Conservation (phyloP, 2,329 filamentous ascomycete genomes). For the Ophiocordyceps sinensis region DNA sequence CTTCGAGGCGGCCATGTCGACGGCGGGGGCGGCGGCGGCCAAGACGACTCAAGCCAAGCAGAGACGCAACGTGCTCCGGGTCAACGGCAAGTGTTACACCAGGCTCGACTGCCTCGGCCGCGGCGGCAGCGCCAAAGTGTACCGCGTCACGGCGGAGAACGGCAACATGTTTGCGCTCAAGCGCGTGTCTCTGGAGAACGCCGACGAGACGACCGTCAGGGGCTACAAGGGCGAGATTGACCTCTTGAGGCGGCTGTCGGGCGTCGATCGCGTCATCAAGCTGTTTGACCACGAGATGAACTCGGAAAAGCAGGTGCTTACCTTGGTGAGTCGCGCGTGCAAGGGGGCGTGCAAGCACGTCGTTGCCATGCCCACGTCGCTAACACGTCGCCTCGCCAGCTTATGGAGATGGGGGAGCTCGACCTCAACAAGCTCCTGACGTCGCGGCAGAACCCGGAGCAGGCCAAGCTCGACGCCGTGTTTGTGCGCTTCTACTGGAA, state of each 20-base stretch:
- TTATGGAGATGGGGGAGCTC: conserved; percentile 95
- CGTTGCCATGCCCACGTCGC: neutral
- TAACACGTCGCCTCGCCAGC: conserved; percentile 26
- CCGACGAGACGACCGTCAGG: conserved; percentile 67
- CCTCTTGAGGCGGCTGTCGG: conserved; percentile 64
- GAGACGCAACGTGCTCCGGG: conserved; percentile 67
- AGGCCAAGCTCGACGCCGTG: conserved; percentile 66
- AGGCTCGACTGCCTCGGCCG: conserved; percentile 81
- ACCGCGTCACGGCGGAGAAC: conserved; percentile 93
- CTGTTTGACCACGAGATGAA: conserved; percentile 91
- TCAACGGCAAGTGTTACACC: conserved; percentile 87
- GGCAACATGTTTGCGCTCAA: conserved; percentile 92
- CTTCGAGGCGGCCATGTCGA: conserved; percentile 76
- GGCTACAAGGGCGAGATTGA: conserved; percentile 96
- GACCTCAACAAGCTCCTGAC: conserved; percentile 80
- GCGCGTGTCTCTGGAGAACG: conserved; percentile 77
- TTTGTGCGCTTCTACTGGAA: conserved; percentile 99
- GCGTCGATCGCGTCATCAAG: conserved; percentile 80
- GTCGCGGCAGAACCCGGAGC: conserved; percentile 54
- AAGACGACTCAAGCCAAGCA: conserved; percentile 56
- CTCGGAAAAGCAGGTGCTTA: conserved; percentile 76
- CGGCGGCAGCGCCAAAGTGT: conserved; percentile 88
- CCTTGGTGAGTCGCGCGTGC: conserved; percentile 45
- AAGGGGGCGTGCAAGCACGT: too few species aligned
- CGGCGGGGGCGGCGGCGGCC: conserved; percentile 69